Conservation (phyloP, 176 grass and related monocot genomes). For the Saccharum officinarum region DNA sequence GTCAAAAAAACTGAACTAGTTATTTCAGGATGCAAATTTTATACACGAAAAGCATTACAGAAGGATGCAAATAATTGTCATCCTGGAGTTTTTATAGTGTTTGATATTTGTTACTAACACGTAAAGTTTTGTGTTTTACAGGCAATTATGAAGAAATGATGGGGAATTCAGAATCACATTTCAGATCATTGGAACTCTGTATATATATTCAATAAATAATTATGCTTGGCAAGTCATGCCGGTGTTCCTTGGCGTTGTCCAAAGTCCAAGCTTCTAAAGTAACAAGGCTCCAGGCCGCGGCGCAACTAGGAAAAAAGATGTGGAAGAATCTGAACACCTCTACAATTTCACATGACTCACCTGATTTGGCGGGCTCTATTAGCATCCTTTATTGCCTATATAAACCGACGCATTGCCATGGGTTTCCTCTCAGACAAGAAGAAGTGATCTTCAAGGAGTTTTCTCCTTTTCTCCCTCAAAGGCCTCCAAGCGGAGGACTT, state of each 20-base stretch:
- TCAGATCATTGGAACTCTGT: conserved; percentile 1
- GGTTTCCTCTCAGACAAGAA: conserved; percentile 20
- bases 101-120: not conserved
- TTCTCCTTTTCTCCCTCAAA: conserved; percentile 60
- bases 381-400: conserved; percentile 30
- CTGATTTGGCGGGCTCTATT: not conserved
- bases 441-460: not conserved
- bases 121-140: not conserved
- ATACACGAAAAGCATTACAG: no score
- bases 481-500: conserved; percentile 45
- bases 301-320: conserved; percentile 35
- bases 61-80: not conserved
- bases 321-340: conserved; percentile 30
- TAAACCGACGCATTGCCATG: conserved; percentile 38
- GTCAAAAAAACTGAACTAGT: not conserved
- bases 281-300: not conserved
- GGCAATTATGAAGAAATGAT: not conserved
- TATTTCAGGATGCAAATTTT: not conserved
- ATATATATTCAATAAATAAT: not conserved
- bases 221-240: not conserved
- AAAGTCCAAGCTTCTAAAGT: conserved; percentile 34
- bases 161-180: conserved; percentile 19
- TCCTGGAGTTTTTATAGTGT: not conserved
- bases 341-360: conserved; percentile 21
- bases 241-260: conserved; percentile 14